These are phyloP conservation scores for Nosema muscidifuracis DNA, from an alignment of 371 early-diverging fungal species.

Conservation along the genomic window DNA sequence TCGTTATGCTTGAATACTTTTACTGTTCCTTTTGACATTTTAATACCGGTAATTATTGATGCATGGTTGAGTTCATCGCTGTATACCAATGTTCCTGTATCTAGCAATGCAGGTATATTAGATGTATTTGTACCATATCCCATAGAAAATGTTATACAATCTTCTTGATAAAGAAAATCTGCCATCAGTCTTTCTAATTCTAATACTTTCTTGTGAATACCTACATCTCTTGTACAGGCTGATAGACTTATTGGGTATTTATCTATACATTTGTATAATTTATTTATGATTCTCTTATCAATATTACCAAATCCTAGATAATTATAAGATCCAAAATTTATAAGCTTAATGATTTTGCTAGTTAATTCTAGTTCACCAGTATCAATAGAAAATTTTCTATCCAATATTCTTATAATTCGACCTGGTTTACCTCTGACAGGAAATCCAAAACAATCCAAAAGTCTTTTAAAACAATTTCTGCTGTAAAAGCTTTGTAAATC, in stretches of 20 bases:
- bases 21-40: slow-evolving; percentile 83
- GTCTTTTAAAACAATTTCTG: slow-evolving; percentile 80
- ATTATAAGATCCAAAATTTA: slow-evolving; percentile 96
- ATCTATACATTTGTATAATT: slow-evolving; percentile 69
- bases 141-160: slow-evolving; percentile 85
- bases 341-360: slow-evolving; percentile 70
- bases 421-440: slow-evolving; percentile 90
- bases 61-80: slow-evolving; percentile 94
- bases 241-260: slow-evolving; percentile 64
- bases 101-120: slow-evolving; percentile 79
- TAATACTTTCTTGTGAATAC: slow-evolving; percentile 67
- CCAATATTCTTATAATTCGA: slow-evolving; percentile 74
- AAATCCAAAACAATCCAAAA: slow-evolving; percentile 89
- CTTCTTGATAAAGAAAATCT: slow-evolving; percentile 84
- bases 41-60: slow-evolving; percentile 84
- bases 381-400: slow-evolving; percentile 72
- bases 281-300: slow-evolving; percentile 79
- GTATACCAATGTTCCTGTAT: slow-evolving; percentile 81
- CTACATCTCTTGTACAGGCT: slow-evolving; percentile 63
- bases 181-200: slow-evolving; percentile 83
- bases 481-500: slow-evolving; percentile 91
- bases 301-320: slow-evolving; percentile 93
- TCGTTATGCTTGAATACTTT: slow-evolving; percentile 90
- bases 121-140: slow-evolving; percentile 98
- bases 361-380: slow-evolving; percentile 77